Evolutionary conservation across 495 filamentous ascomycete species (phyloP).

Genomic region (Aspergillus haitiensis): DNA sequence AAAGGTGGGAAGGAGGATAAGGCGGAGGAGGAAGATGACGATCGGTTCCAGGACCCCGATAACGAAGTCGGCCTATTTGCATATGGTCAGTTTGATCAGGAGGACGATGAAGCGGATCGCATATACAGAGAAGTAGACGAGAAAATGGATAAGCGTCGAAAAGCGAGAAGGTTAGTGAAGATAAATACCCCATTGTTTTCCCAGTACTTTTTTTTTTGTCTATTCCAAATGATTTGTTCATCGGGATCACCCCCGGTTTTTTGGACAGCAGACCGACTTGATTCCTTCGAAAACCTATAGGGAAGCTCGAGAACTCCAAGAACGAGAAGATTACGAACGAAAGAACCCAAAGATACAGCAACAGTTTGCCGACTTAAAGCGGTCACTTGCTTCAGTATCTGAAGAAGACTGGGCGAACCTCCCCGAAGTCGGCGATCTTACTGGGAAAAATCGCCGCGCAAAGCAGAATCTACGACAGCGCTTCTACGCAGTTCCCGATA

Average conservation of each 20-base stretch:
- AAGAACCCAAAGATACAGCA: constrained; percentile 99
- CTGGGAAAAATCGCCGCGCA: constrained; percentile 82
- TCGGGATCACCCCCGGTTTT: constrained; percentile 55
- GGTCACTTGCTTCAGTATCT: constrained; percentile 80
- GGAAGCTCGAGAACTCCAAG: constrained; percentile 91
- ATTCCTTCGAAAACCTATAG: constrained; percentile 65
- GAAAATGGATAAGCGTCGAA: constrained; percentile 87
- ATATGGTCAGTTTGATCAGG: constrained; percentile 88
- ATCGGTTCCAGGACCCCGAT: constrained; percentile 91
- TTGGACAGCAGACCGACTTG: constrained; percentile 87
- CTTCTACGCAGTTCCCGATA: constrained; percentile 97
- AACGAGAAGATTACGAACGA: constrained; percentile 90
- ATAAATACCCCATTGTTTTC: constrained; percentile 15
- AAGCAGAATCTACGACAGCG: constrained; percentile 79
- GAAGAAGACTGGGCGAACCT: constrained; percentile 97
- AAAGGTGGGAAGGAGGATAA: constrained; percentile 61
- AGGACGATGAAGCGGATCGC: constrained; percentile 94
- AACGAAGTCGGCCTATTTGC: constrained; percentile 96
- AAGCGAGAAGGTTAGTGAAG: constrained; percentile 80
- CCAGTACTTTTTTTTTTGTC: constrained; percentile 24
- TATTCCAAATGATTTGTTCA: constrained; percentile 64
- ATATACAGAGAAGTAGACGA: constrained; percentile 96
- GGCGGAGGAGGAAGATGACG: constrained; percentile 75
- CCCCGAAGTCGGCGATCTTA: constrained; percentile 94
- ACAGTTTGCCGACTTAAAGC: constrained; percentile 94